Conservation (phyloP, 2,329 filamentous ascomycete genomes). For the Claviceps capensis region DNA sequence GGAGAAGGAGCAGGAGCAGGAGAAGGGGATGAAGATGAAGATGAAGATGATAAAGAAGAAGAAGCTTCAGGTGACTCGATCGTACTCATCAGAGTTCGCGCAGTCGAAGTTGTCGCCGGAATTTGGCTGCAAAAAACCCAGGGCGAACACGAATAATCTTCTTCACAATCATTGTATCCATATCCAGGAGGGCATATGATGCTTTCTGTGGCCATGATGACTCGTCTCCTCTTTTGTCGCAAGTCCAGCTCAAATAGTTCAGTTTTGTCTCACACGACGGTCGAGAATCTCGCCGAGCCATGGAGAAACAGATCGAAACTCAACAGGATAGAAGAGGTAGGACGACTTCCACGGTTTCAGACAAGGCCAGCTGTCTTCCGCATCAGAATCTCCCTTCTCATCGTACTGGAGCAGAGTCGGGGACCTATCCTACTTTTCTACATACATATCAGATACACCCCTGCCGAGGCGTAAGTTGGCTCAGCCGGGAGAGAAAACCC, state of each 20-base stretch:
- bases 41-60: background rate
- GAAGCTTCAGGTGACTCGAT: background rate
- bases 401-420: too few species aligned
- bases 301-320: too few species aligned
- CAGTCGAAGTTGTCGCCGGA: background rate
- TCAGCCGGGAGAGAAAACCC: too few species aligned
- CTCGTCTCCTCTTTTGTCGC: background rate
- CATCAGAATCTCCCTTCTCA: too few species aligned
- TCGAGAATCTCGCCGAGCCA: too few species aligned
- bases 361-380: too few species aligned
- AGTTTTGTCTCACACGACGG: background rate
- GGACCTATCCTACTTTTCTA: too few species aligned
- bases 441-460: too few species aligned
- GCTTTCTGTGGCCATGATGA: background rate
- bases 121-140: slow-evolving; percentile 25
- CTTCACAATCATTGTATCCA: slow-evolving; percentile 19
- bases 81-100: background rate
- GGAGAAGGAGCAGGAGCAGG: background rate
- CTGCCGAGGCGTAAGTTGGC: too few species aligned
- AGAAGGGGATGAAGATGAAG: too few species aligned
- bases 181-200: slow-evolving; percentile 17
- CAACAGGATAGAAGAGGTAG: too few species aligned
- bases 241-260: background rate
- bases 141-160: slow-evolving; percentile 31
- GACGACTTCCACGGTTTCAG: too few species aligned